Evolutionary conservation across 768 basidiomycete species (phyloP), one percentile per base, ranked within the genome.

Genomic region (Mycena sanguinolenta): DNA sequence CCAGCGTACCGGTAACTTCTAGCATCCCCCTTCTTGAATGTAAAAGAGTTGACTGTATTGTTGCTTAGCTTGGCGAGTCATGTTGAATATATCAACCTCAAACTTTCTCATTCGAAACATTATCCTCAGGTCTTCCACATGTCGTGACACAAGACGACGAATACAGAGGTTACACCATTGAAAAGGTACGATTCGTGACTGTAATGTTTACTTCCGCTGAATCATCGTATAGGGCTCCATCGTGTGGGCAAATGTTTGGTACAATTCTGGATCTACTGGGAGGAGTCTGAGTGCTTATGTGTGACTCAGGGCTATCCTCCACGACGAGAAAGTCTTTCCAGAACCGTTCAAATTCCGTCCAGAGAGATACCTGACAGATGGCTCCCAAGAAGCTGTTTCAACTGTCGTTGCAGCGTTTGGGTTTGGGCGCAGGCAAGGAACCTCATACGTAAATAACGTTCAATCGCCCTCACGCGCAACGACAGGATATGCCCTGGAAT

Each of bases 131-230:
- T 27, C 70, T 72, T 52, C 70, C 70, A 10, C 81, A 82, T 32
- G 75, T 77, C n/a, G 75, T 71, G 8, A 74, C 75, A 28, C 69
- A 77, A 28, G 76, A 82, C 53, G 82, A 79, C 59, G 59, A 77
- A 23, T 81, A 83, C 59, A 68, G 79, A 28, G 77, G 79, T 21
- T 75, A 76, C 53, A 50, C 73, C 16, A 81, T 82, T 23, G 76
- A 82, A 27, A 77, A 79, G 70, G 84, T 73, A 78, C 19, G 77
- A 19, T 49, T 21, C 34, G 39, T 16, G 36, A 13, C 2, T 23
- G 23, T n/a, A 46, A 34, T 52, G 39, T 52, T n/a, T 21, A 38
- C 25, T 42, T 39, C 12, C 19, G 2, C 30, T n/a, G 4, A 17
- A 27, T 52, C 25, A 14, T 32, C 34, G 8, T 21, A 27, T 30